Evolutionary conservation across 2,329 filamentous ascomycete genomes (phyloP), one percentile per base, ranked within the genome.

Genomic region (Stachybotrys echinatus): DNA sequence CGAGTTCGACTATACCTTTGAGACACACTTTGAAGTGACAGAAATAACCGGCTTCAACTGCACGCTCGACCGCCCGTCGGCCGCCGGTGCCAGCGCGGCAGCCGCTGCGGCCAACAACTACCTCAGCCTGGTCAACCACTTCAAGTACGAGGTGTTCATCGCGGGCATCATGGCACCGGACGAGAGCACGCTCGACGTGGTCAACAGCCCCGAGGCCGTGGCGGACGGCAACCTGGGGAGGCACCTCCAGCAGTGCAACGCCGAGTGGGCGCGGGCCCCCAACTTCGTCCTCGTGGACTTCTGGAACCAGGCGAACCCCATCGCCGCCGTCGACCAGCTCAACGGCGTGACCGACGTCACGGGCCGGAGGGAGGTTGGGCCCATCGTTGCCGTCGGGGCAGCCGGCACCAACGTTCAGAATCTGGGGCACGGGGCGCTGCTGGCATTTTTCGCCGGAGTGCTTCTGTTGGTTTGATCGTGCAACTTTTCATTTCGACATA

Each of bases 251-350:
- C 65, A 64, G 50, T 92, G 83, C 64, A 68, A 71, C 48, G 61
- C 58, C 3, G 68, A 81, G 53, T 92, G 85, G 73, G 76, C 77
- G n/a, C 67, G 71, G 23, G 72, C 76, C 46, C 87, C 89, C n/a
- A 83, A 76, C 3, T 92, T 89, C 58, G 76, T 89, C 19, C 75
- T 94, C 10, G 87, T 92, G 1, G 89, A 95, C 67, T 92, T 90
- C 66, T 91, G 85, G 66, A 85, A 89, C 64, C 75, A 84, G 52
- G 88, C 85, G 0, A 82, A 85, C 0, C 80, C 87, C 27, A 81
- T 94, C 49, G 73, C 75, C 6, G 84, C 84, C 1, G 84, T 87
- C 2, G 89, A 94, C 67, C 67, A 60, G 43, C 65, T 90, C 60
- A 92, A 92, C 64, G 73, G 70, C 8, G 67, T 84, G 49, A 68